Percentiles rank a stretch among this genome's conserved stretches.
Conservation (phyloP, 176 grass and related monocot species). For the Rhynchospora breviuscula region DNA sequence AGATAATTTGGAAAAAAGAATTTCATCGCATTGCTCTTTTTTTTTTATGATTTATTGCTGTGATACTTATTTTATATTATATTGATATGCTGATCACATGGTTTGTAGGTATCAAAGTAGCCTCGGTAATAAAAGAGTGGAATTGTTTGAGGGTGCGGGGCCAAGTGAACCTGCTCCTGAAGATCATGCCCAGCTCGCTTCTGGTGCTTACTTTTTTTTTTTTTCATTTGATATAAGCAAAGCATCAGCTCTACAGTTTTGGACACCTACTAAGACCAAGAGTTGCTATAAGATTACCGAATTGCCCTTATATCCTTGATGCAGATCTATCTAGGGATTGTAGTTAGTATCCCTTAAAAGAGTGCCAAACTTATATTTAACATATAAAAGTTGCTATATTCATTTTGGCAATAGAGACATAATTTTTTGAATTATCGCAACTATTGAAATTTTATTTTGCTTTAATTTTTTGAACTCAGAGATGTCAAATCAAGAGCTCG, state of each 20-base stretch:
- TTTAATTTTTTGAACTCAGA: slow-evolving; percentile 33
- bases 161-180: slow-evolving; percentile 53
- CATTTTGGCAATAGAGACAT: neutral
- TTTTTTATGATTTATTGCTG: neutral
- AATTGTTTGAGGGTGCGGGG: slow-evolving; percentile 77
- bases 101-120: slow-evolving; percentile 79
- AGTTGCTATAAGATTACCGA: neutral
- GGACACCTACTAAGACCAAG: neutral
- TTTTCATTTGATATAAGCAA: slow-evolving; percentile 1
- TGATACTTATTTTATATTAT: slow-evolving; percentile 1
- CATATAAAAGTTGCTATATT: neutral
- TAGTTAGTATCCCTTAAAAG: neutral
- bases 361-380: neutral
- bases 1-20: neutral
- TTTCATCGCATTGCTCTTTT: neutral
- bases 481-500: slow-evolving; percentile 94
- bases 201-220: slow-evolving; percentile 41
- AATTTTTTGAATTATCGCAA: neutral
- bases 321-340: neutral
- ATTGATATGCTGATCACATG: slow-evolving; percentile 15
- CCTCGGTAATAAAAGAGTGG: slow-evolving; percentile 92
- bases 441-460: neutral
- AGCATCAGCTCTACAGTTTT: neutral
- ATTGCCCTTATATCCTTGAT: neutral
- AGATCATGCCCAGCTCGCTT: slow-evolving; percentile 65